These are phyloP conservation scores for Fusarium guadeloupense DNA, from an alignment of 2,329 filamentous ascomycete genomes.

Conservation along the genomic window DNA sequence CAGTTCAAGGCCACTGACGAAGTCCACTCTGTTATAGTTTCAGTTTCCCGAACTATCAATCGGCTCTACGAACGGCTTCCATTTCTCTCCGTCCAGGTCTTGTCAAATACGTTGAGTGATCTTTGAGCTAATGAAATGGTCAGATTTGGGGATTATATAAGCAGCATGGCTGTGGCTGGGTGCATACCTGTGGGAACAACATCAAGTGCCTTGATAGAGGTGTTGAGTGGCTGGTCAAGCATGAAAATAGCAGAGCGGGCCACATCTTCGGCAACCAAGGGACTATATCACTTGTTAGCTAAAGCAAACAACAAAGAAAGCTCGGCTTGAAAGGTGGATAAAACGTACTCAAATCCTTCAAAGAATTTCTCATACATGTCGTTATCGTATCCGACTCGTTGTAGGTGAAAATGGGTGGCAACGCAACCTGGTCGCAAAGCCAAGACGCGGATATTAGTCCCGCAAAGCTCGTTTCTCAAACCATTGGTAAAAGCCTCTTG, in stretches of 20 bases:
- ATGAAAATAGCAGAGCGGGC: constrained; percentile 19
- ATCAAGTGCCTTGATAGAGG: constrained; percentile 27
- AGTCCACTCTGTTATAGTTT: too few species aligned
- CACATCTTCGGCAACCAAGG: constrained; percentile 11
- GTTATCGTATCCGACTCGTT: constrained; percentile 14
- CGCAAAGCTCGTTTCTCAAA: not conserved
- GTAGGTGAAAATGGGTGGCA: constrained; percentile 22
- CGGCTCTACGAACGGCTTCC: too few species aligned
- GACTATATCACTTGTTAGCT: not conserved
- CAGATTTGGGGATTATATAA: too few species aligned
- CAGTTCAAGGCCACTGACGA: too few species aligned
- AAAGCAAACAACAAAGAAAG: not conserved
- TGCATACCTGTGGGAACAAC: constrained; percentile 14
- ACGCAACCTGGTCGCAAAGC: constrained; percentile 20
- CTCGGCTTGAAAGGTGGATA: too few species aligned
- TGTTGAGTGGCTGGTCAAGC: constrained; percentile 7
- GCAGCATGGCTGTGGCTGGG: too few species aligned
- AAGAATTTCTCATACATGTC: constrained; percentile 14
- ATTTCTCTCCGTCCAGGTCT: too few species aligned
- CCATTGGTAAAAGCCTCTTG: constrained; percentile 15
- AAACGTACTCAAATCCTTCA: not conserved
- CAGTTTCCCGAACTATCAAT: too few species aligned
- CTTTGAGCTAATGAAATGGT: too few species aligned
- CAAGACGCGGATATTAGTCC: constrained; percentile 18
- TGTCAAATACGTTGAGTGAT: too few species aligned